Percentiles rank a stretch among this genome's conserved stretches.
Evolutionary conservation across 352 stramenopile species (phyloP).

Genomic region (Halophytophthora polymorphica): DNA sequence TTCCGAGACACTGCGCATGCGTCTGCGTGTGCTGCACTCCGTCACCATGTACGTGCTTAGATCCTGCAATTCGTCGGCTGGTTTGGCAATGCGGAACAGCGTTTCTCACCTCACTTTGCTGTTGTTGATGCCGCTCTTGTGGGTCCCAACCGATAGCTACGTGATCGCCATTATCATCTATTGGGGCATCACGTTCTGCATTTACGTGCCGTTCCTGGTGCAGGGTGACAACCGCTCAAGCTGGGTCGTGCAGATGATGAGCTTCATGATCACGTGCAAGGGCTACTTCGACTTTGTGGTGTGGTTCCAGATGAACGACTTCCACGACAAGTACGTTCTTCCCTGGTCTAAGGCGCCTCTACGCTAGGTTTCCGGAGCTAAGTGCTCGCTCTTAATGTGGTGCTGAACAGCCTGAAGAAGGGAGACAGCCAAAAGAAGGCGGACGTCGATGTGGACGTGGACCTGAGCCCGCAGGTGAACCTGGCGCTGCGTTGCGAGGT

Average conservation of each 20-base stretch:
- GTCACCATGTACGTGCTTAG: slow-evolving; percentile 72
- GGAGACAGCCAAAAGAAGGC: slow-evolving; percentile 45
- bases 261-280: slow-evolving; percentile 90
- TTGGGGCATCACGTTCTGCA: slow-evolving; percentile 80
- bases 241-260: slow-evolving; percentile 77
- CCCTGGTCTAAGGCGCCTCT: not conserved
- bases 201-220: slow-evolving; percentile 86
- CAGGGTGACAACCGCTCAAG: slow-evolving; percentile 41
- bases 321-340: slow-evolving; percentile 39
- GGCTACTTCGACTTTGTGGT: slow-evolving; percentile 89
- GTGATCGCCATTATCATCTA: slow-evolving; percentile 91
- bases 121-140: not conserved
- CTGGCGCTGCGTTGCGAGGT: slow-evolving; percentile 81
- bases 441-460: slow-evolving; percentile 81
- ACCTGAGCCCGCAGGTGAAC: slow-evolving; percentile 85
- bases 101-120: slow-evolving; percentile 2
- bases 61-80: too few relatives aligned
- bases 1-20: slow-evolving; percentile 83
- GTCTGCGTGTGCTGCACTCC: slow-evolving; percentile 81
- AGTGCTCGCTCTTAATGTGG: not conserved
- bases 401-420: slow-evolving; percentile 19
- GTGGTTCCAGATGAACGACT: slow-evolving; percentile 90
- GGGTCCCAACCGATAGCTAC: slow-evolving; percentile 40
- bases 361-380: not conserved
- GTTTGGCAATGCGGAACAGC: not conserved